These are phyloP conservation scores for Medicago truncatula DNA, from an alignment of 306 rosid species.

Conservation along the genomic window DNA sequence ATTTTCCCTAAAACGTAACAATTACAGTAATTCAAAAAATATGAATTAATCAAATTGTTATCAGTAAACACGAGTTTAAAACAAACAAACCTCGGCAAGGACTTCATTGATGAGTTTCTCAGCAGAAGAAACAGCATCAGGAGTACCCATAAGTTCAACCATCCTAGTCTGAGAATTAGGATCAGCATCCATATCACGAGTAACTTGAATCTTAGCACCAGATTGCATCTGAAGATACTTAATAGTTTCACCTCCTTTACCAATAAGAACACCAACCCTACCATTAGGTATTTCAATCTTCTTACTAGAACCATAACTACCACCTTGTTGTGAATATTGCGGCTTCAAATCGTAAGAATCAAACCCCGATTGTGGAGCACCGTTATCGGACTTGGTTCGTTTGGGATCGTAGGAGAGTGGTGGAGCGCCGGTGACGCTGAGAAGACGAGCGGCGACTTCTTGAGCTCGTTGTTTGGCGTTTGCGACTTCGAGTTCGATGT, in stretches of 20 bases:
- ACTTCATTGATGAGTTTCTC: constrained; percentile 90
- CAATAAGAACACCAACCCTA: constrained; percentile 95
- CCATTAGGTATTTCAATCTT: constrained; percentile 93
- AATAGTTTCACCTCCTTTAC: constrained; percentile 95
- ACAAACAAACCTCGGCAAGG: constrained; percentile 72
- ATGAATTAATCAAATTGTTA: background rate
- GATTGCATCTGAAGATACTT: constrained; percentile 94
- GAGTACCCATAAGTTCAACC: constrained; percentile 90
- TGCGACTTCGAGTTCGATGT: constrained; percentile 60
- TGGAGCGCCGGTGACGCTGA: constrained; percentile 50
- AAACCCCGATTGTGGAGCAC: constrained; percentile 56
- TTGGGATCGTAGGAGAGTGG: constrained; percentile 56
- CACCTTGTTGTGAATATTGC: constrained; percentile 39
- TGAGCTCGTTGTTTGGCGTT: constrained; percentile 88
- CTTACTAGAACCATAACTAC: constrained; percentile 51
- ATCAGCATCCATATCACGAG: constrained; percentile 92
- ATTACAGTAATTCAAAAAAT: background rate
- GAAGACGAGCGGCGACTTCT: constrained; percentile 90
- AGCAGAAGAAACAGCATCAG: constrained; percentile 81
- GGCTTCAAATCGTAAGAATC: constrained; percentile 76
- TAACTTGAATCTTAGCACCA: constrained; percentile 96
- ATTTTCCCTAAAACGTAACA: background rate
- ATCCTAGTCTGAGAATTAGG: constrained; percentile 62
- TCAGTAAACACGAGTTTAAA: background rate
- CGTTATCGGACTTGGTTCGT: constrained; percentile 83